A percentile compares a stretch with the other conserved stretches of the same genome.
phyloP scores from a whole-genome alignment of 768 basidiomycete genomes.

The Pleurotus tuoliensis region DNA sequence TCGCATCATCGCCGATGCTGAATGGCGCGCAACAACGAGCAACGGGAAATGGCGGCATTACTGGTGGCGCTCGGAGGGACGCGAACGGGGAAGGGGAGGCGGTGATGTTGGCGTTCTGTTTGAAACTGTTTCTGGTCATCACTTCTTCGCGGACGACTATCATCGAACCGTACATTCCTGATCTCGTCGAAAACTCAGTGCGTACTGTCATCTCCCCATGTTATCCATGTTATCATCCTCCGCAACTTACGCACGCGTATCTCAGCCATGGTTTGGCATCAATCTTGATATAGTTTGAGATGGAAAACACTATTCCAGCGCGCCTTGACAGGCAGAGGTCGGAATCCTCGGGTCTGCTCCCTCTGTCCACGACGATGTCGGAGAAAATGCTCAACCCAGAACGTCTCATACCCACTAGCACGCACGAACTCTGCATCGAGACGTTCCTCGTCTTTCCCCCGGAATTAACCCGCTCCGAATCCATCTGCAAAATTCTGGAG shows the following conservation, averaged over 20 bases:
- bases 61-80: too few species aligned
- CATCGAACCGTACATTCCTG: neutral
- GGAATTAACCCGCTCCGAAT: neutral
- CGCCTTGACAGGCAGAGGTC: neutral
- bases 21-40: too few species aligned
- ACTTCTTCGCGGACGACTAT: neutral
- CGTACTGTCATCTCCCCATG: neutral
- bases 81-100: too few species aligned
- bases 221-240: neutral
- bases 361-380: neutral
- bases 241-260: neutral
- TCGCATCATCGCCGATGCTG: too few species aligned
- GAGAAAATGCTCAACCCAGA: neutral
- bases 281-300: neutral
- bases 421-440: neutral
- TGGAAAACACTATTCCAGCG: neutral
- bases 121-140: slow-evolving; percentile 1
- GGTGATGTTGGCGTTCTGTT: neutral
- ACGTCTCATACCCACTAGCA: neutral
- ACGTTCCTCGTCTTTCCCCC: neutral
- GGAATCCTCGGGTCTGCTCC: neutral
- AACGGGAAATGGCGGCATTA: too few species aligned
- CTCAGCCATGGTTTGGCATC: neutral
- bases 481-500: slow-evolving; percentile 2
- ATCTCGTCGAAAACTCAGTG: neutral